Percentiles rank a stretch among this genome's conserved stretches.
Evolutionary conservation across 495 filamentous ascomycete genomes (phyloP).

Genomic region (Staphylotrichum tortipilum): DNA sequence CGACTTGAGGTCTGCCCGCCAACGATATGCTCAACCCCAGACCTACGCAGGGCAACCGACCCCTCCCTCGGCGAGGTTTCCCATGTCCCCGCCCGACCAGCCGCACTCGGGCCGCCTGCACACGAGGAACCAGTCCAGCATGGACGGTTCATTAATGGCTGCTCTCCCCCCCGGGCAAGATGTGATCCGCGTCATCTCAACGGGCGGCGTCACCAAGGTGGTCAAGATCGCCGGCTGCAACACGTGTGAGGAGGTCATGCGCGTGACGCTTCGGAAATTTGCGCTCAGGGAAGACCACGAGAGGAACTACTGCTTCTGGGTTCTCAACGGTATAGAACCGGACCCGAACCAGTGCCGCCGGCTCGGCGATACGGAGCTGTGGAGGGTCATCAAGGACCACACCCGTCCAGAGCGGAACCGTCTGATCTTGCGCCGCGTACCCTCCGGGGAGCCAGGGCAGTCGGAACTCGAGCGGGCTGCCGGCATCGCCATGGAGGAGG

Average conservation of each 20-base stretch:
- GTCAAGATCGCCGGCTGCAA: conserved; percentile 82
- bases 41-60: conserved; percentile 25
- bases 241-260: conserved; percentile 82
- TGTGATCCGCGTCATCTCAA: conserved; percentile 85
- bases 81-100: conserved; percentile 31
- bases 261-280: conserved; percentile 76
- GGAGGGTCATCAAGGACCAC: conserved; percentile 71
- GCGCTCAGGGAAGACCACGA: conserved; percentile 64
- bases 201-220: conserved; percentile 80
- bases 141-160: conserved; percentile 74
- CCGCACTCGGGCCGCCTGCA: conserved; percentile 42
- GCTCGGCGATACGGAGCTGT: conserved; percentile 74
- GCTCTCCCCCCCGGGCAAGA: conserved; percentile 69
- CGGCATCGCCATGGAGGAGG: conserved; percentile 72
- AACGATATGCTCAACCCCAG: conserved; percentile 35
- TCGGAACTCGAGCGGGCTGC: conserved; percentile 75
- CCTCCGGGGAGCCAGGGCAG: conserved; percentile 73
- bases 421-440: conserved; percentile 82
- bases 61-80: conserved; percentile 25
- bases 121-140: conserved; percentile 57
- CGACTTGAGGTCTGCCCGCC: conserved; percentile 38
- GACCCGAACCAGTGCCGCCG: conserved; percentile 68
- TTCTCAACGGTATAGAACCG: conserved; percentile 73
- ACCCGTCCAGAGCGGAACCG: conserved; percentile 73
- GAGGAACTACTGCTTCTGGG: conserved; percentile 74